Percentiles rank a stretch among this genome's conserved stretches.
Evolutionary conservation across 176 grass and related monocot species (phyloP).

Genomic region (Bromus sterilis): DNA sequence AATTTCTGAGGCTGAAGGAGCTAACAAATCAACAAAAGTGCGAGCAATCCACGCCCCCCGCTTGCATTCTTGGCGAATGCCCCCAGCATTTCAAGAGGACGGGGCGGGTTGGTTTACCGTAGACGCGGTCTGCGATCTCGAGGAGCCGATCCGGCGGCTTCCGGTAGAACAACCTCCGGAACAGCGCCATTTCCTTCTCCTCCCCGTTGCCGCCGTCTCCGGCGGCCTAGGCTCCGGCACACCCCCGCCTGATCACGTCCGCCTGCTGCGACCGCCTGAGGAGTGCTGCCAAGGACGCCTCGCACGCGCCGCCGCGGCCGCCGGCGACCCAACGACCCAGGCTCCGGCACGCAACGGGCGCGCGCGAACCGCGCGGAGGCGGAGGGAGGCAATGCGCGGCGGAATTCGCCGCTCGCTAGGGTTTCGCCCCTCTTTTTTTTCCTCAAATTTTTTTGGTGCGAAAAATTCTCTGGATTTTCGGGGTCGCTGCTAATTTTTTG

Average conservation of each 20-base stretch:
- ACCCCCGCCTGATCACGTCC: not conserved
- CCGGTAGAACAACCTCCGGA: conserved; percentile 90
- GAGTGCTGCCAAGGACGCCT: not conserved
- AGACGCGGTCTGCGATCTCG: conserved; percentile 88
- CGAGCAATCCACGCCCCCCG: not conserved
- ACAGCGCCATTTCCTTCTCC: conserved; percentile 61
- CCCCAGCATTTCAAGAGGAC: not conserved
- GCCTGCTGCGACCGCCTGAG: not conserved
- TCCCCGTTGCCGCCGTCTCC: conserved; percentile 45
- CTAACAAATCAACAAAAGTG: not conserved
- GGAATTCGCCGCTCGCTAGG: conserved; percentile 15
- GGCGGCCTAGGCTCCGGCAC: conserved; percentile 22
- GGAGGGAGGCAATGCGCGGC: conserved; percentile 18
- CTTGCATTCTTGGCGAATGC: not conserved
- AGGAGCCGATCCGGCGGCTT: conserved; percentile 97
- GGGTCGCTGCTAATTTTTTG: not conserved
- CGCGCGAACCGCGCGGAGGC: not conserved
- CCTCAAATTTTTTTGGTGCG: not conserved
- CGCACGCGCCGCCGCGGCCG: not conserved
- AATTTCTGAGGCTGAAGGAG: not conserved
- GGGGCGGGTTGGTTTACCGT: conserved; percentile 41
- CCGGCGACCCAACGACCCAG: not conserved
- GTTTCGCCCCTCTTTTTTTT: conserved; percentile 15
- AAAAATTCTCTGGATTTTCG: conserved; percentile 8
- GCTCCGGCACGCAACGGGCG: conserved; percentile 1